Evolutionary conservation across 2,329 filamentous ascomycete genomes (phyloP), one percentile per base, ranked within the genome.

Genomic region (Aphanocladium album): DNA sequence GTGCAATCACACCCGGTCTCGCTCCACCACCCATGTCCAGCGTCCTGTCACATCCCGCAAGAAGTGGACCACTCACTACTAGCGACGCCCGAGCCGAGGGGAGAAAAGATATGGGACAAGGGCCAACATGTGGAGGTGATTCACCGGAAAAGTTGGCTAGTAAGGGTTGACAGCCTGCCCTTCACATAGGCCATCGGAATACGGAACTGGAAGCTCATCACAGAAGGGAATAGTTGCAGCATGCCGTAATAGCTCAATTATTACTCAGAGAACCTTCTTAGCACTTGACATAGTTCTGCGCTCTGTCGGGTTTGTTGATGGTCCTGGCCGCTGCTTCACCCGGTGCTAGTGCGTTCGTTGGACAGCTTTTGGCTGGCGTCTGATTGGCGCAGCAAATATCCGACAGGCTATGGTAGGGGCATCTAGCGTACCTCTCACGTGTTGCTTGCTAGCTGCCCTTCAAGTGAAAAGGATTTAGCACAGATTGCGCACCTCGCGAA

Each of bases 11-110:
- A 60, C 35, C 51, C 30, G 50, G 41, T 5, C 21, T 35, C 33
- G 17, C n/a, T n/a, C 19, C 46, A 19, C 19, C n/a, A 25, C 37
- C 45, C 4, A 43, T 17, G 12, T 60, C 33, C 9, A 55, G 43
- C 27, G 21, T 41, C 51, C 33, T n/a, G 58, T 60, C 51, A 55
- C 43, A 56, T 60, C 50, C 57, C 50, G 57, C 52, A 30, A 30
- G 17, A 60, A 60, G 57, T 60, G 57, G 57, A 47, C 41, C 50
- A 33, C 30, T 46, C 50, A 33, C 30, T 46, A 19, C 37, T 52
- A 27, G 49, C 37, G 49, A 60, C 53, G 53, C 39, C 23, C 49
- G 35, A 30, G 41, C 27, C 14, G 43, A 43, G 14, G 35, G 30
- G 14, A 35, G 2, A 43, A 33, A 14, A 23, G 35, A 7, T 3